Evolutionary conservation across 2,329 filamentous ascomycete genomes (phyloP).

Genomic region (Fusarium phyllophilum): DNA sequence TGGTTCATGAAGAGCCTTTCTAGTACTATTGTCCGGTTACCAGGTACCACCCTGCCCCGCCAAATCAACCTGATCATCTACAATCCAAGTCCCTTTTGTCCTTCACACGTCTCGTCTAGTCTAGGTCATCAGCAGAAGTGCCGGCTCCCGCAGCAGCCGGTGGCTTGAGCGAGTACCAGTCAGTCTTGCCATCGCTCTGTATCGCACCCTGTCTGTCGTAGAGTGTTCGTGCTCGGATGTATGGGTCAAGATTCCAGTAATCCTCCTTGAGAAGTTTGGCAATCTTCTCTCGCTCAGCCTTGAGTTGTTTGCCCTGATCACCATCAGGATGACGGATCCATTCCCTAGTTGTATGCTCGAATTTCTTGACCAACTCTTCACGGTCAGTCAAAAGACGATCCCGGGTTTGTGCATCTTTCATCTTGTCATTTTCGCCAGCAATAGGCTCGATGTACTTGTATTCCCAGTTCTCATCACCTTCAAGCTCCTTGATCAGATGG

Average conservation of each 20-base stretch:
- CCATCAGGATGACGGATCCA: slow-evolving; percentile 71
- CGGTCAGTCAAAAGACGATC: slow-evolving; percentile 73
- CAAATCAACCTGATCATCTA: slow-evolving; percentile 20
- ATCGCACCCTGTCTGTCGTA: slow-evolving; percentile 87
- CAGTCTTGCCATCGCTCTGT: slow-evolving; percentile 70
- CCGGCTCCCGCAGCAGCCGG: slow-evolving; percentile 33
- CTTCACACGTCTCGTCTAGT: slow-evolving; percentile 47
- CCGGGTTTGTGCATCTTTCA: slow-evolving; percentile 72
- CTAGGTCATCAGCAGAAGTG: slow-evolving; percentile 58
- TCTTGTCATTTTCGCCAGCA: slow-evolving; percentile 77
- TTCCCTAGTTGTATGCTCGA: slow-evolving; percentile 76
- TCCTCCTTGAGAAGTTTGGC: slow-evolving; percentile 73
- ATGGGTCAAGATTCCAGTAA: slow-evolving; percentile 93
- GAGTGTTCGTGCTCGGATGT: slow-evolving; percentile 81
- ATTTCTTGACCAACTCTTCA: slow-evolving; percentile 73
- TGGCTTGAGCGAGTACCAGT: slow-evolving; percentile 69
- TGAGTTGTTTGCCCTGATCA: slow-evolving; percentile 58
- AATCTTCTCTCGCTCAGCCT: slow-evolving; percentile 68
- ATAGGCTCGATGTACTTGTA: slow-evolving; percentile 85
- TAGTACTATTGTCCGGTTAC: slow-evolving; percentile 30
- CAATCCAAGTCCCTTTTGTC: slow-evolving; percentile 8
- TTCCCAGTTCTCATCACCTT: slow-evolving; percentile 84
- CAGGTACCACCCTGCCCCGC: not conserved
- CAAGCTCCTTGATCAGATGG: slow-evolving; percentile 83
- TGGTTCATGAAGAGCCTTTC: slow-evolving; percentile 20